A percentile compares a stretch with the other conserved stretches of the same genome.
phyloP scores from a whole-genome alignment of 371 early-diverging fungal genomes.

The Quaeritorhiza haematococci region DNA sequence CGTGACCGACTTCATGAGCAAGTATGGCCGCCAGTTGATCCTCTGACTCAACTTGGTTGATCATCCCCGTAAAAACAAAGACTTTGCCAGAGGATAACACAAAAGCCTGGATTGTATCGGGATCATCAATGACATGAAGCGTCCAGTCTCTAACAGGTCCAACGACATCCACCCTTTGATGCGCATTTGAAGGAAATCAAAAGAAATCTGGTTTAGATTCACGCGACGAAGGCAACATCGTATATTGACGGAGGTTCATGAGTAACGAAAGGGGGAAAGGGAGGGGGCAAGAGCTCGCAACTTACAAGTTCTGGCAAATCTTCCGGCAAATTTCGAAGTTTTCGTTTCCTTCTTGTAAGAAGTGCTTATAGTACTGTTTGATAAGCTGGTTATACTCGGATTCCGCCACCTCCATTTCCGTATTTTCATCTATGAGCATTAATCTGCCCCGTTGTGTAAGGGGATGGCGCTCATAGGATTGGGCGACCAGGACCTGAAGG shows the following conservation, averaged over 20 bases:
- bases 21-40: constrained; percentile 25
- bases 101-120: constrained; percentile 66
- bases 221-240: no score
- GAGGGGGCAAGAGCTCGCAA: no score
- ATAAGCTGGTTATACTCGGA: no score
- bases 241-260: no score
- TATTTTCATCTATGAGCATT: constrained; percentile 30
- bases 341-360: no score
- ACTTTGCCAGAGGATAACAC: constrained; percentile 84
- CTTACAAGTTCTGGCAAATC: no score
- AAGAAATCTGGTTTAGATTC: no score
- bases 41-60: no score
- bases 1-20: constrained; percentile 31
- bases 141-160: constrained; percentile 30
- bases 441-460: constrained; percentile 25
- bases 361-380: no score
- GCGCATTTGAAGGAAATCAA: no score
- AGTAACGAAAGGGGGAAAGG: no score
- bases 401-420: constrained; percentile 21
- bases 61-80: constrained; percentile 82
- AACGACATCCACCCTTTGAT: constrained; percentile 22
- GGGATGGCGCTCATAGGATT: constrained; percentile 23
- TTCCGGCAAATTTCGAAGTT: no score
- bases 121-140: constrained; percentile 26
- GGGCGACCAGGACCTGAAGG: constrained; percentile 8